Evolutionary conservation across 2,329 filamentous ascomycete genomes (phyloP).

Genomic region (Colletotrichum siamense): DNA sequence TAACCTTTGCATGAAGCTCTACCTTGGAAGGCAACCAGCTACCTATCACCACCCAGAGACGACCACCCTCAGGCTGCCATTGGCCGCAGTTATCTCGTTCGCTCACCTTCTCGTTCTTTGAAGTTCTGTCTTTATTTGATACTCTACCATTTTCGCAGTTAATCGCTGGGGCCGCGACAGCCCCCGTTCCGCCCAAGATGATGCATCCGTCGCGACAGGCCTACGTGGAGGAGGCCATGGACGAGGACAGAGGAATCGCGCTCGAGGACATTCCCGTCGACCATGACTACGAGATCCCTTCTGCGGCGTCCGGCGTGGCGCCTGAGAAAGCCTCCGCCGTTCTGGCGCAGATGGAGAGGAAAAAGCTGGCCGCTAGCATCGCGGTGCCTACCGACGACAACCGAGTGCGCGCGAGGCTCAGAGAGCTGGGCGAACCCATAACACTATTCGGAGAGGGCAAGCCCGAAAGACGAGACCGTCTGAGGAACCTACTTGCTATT

Average conservation of each 20-base stretch:
- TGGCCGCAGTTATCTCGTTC: background rate
- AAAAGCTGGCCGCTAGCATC: constrained; percentile 85
- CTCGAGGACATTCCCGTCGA: constrained; percentile 66
- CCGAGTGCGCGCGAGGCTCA: constrained; percentile 79
- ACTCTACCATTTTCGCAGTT: background rate
- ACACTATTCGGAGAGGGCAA: constrained; percentile 93
- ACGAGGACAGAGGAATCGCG: constrained; percentile 46
- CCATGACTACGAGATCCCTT: constrained; percentile 82
- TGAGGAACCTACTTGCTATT: constrained; percentile 80
- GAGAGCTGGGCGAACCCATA: constrained; percentile 90
- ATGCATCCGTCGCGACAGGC: constrained; percentile 92
- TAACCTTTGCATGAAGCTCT: background rate
- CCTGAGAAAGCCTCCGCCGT: constrained; percentile 86
- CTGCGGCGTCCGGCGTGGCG: constrained; percentile 67
- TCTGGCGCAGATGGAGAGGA: constrained; percentile 87
- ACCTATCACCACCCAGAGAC: background rate
- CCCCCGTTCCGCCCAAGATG: constrained; percentile 44
- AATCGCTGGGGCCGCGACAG: background rate
- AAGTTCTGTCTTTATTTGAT: background rate
- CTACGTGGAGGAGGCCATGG: constrained; percentile 82
- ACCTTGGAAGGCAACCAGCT: background rate
- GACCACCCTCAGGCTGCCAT: background rate
- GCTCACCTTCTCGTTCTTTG: background rate
- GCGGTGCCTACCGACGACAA: constrained; percentile 94
- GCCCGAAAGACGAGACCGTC: constrained; percentile 82